phyloP scores from a whole-genome alignment of 352 stramenopile genomes.

The Pythium sp. region DNA sequence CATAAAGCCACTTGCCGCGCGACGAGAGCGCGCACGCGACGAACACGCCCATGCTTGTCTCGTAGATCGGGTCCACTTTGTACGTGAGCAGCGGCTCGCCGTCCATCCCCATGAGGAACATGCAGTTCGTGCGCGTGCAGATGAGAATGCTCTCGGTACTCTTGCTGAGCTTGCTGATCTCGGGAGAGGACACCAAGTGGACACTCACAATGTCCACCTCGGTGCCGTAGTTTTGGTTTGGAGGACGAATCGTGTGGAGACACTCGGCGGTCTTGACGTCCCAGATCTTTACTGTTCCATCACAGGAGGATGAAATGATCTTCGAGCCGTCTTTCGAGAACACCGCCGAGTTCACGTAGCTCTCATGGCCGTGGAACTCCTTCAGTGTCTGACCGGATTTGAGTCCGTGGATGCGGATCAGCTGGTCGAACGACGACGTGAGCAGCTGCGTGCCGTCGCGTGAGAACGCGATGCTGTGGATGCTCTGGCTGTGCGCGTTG shows the following conservation, averaged over 20 bases:
- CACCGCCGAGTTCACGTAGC: constrained; percentile 90
- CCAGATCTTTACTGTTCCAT: constrained; percentile 93
- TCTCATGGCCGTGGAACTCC: constrained; percentile 91
- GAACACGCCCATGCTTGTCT: constrained; percentile 77
- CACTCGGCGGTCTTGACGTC: constrained; percentile 82
- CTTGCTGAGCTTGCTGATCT: constrained; percentile 27
- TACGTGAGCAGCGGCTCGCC: constrained; percentile 62
- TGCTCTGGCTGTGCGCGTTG: constrained; percentile 68
- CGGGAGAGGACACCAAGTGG: constrained; percentile 41
- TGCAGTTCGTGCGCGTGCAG: constrained; percentile 74
- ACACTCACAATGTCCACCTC: constrained; percentile 84
- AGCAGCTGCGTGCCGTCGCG: constrained; percentile 89
- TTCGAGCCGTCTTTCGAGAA: constrained; percentile 67
- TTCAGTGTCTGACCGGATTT: constrained; percentile 91
- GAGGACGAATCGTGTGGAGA: constrained; percentile 69
- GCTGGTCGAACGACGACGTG: constrained; percentile 87
- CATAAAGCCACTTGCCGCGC: constrained; percentile 83
- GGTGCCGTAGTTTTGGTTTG: constrained; percentile 36
- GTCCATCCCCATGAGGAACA: constrained; percentile 79
- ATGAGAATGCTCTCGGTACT: constrained; percentile 76
- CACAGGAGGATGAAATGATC: constrained; percentile 87
- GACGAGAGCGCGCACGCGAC: constrained; percentile 83
- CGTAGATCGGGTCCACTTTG: constrained; percentile 58
- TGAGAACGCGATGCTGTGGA: constrained; percentile 90
- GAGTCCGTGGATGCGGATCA: constrained; percentile 91